These are phyloP conservation scores for Kwoniella shivajii DNA, from an alignment of 1,284 basidiomycete genomes.

Conservation along the genomic window DNA sequence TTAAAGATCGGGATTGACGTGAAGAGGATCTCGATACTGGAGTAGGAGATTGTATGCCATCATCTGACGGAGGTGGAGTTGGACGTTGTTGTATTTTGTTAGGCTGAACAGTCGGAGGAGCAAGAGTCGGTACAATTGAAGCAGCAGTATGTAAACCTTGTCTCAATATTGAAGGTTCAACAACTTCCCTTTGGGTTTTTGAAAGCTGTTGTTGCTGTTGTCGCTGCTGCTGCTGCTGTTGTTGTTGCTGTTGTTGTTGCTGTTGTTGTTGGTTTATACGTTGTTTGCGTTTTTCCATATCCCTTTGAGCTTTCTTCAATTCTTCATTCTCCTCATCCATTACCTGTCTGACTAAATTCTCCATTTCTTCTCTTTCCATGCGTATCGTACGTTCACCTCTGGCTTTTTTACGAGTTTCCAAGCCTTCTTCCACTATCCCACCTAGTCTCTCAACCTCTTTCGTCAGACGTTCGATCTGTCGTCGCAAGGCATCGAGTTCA, in stretches of 20 bases:
- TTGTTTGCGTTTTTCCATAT: not conserved
- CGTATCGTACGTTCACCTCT: conserved; percentile 30
- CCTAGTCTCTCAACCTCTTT: conserved; percentile 79
- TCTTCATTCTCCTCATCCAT: conserved; percentile 21
- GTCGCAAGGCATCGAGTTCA: conserved; percentile 63
- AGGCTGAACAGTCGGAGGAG: conserved; percentile 30
- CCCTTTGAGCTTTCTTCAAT: conserved; percentile 10
- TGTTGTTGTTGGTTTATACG: not conserved
- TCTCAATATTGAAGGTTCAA: conserved; percentile 35
- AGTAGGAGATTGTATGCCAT: conserved; percentile 21
- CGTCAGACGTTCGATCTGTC: conserved; percentile 61
- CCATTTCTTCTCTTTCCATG: conserved; percentile 38
- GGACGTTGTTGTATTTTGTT: conserved; percentile 7
- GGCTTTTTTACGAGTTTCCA: conserved; percentile 65
- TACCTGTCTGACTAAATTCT: conserved; percentile 31
- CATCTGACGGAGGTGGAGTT: conserved; percentile 28
- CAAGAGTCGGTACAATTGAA: conserved; percentile 18
- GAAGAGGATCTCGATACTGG: conserved; percentile 18
- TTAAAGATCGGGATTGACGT: conserved; percentile 1
- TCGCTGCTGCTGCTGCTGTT: not conserved
- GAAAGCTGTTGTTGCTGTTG: not conserved
- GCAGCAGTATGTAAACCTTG: conserved; percentile 45
- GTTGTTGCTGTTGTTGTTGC: not conserved
- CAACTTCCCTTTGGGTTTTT: not conserved
- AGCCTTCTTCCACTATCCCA: conserved; percentile 77